Conservation (phyloP, 805 yeast genomes). For the Saturnispora ahearnii region DNA sequence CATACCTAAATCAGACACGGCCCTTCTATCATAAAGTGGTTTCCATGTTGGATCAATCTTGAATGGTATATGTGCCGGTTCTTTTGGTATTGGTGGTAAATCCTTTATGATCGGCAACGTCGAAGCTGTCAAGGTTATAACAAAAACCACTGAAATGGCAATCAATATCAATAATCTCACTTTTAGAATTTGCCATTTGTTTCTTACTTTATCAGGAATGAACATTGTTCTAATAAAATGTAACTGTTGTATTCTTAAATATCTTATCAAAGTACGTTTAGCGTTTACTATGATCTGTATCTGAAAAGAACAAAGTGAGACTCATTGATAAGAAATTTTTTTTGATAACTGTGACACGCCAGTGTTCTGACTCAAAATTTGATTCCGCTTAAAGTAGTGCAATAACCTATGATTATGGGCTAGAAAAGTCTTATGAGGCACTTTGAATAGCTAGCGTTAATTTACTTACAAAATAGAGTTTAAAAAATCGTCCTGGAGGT, state of each 20-base stretch:
- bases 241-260: too few relatives aligned
- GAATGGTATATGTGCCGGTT: conserved; percentile 25
- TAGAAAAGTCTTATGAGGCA: too few relatives aligned
- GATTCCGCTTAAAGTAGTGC: not conserved
- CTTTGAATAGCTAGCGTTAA: too few relatives aligned
- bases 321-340: too few relatives aligned
- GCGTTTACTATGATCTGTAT: too few relatives aligned
- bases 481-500: conserved; percentile 9
- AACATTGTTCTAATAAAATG: conserved; percentile 4
- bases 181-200: not conserved
- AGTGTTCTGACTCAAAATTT: not conserved
- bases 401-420: too few relatives aligned
- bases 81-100: conserved; percentile 11
- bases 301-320: too few relatives aligned
- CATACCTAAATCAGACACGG: conserved; percentile 42
- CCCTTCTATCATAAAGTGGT: conserved; percentile 33
- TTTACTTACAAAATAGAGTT: conserved; percentile 8
- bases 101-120: not conserved
- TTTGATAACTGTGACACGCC: too few relatives aligned
- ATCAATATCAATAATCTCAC: too few relatives aligned
- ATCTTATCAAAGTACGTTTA: too few relatives aligned
- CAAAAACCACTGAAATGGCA: not conserved
- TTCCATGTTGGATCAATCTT: conserved; percentile 33
- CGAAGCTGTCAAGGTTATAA: not conserved
- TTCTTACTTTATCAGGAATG: conserved; percentile 1